Evolutionary conservation across 768 basidiomycete species (phyloP), one percentile per base, ranked within the genome.

Genomic region (Mycena filopes): DNA sequence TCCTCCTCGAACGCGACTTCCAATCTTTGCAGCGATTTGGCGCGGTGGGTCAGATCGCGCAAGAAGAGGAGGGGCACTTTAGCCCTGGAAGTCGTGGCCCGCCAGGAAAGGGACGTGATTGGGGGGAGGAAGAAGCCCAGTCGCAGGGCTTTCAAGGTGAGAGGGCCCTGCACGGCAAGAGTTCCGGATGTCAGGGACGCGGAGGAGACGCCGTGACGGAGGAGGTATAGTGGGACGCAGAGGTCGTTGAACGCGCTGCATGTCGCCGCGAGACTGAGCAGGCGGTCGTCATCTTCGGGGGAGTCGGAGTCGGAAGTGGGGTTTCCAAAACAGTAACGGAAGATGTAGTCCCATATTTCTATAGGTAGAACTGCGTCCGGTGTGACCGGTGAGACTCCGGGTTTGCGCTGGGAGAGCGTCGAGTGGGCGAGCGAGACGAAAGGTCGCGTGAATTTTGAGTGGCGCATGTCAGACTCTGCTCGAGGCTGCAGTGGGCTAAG

Each of bases 41-140:
- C 25, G 12, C 51, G 6, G 33, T n/a, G 36, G 3, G 38, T 38
- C 1, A 53, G 31, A 40, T 40, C 38, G 21, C 51, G 51, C 21
- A 53, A 36, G 38, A 13, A 38, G 11, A 23, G 2, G 15, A 53
- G 4, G 51, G 36, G 36, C 25, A 25, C 33, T 8, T 28, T 5
- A 5, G 29, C 36, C 33, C 13, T 49, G 6, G 20, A 16, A 2
- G 5, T 18, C 21, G 4, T 25, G 51, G 38, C 36, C n/a, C 38
- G 36, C 12, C 51, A 53, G 51, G 51, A 53, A 3, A 53, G 51
- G 51, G 28, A 53, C 21, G n/a, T 20, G 33, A 53, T 53, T 3
- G 51, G 51, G 4, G 51, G 51, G 51, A 16, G 36, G 20, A 23
- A 53, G 11, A 53, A 26, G 21, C 33, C 21, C 36, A 53, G 36